Evolutionary conservation across 1,139 yeast species (phyloP).

Genomic region (Candida sanyaensis): DNA sequence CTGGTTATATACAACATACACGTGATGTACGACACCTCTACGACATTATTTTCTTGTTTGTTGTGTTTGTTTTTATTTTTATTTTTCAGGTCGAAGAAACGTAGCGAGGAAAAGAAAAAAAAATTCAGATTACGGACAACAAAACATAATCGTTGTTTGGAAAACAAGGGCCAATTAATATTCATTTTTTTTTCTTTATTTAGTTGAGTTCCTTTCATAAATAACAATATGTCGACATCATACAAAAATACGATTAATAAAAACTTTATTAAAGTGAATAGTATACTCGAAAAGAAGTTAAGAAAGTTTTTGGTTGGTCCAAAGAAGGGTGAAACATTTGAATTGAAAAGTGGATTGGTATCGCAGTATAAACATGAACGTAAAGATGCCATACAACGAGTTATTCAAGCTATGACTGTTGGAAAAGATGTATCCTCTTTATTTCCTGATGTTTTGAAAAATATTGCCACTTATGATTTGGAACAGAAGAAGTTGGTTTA

Average conservation of each 20-base stretch:
- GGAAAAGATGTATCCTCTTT: constrained; percentile 97
- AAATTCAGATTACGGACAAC: constrained; percentile 1
- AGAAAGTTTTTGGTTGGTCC: constrained; percentile 49
- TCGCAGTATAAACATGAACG: constrained; percentile 93
- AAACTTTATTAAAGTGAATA: constrained; percentile 22
- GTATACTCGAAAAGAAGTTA: constrained; percentile 46
- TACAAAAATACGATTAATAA: constrained; percentile 8
- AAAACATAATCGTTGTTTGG: neutral
- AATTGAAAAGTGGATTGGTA: constrained; percentile 84
- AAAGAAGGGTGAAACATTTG: constrained; percentile 76
- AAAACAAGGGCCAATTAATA: neutral
- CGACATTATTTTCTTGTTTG: neutral
- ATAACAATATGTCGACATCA: constrained; percentile 2
- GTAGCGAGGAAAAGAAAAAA: neutral
- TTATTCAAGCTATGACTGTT: constrained; percentile 97
- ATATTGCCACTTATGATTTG: constrained; percentile 94
- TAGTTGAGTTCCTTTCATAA: neutral
- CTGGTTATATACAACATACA: neutral
- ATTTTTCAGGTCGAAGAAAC: neutral
- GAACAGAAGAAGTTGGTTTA: constrained; percentile 97
- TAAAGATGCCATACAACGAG: constrained; percentile 95
- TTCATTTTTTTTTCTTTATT: neutral
- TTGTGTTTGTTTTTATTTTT: neutral
- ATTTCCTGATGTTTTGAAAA: constrained; percentile 94
- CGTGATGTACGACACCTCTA: neutral